These are phyloP conservation scores for Guyanaporus albipodus DNA, from an alignment of 768 basidiomycete genomes.

Conservation along the genomic window DNA sequence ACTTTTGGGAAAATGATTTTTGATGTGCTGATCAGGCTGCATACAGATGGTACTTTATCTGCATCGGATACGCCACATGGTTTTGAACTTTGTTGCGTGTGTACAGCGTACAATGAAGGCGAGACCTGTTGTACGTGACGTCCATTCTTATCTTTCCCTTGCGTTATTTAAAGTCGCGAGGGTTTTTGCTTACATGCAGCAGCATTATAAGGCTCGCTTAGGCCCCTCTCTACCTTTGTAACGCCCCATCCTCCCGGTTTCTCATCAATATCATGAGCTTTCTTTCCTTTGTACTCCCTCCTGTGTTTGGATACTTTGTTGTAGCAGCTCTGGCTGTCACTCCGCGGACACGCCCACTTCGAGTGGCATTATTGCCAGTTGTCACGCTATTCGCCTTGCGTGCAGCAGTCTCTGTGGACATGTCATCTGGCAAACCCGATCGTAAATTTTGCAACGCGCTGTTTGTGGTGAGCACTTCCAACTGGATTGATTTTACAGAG, in stretches of 20 bases:
- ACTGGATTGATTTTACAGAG: not conserved
- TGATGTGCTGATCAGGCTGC: too few relatives aligned
- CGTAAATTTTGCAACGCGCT: not conserved
- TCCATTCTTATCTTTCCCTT: too few relatives aligned
- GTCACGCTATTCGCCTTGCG: slow-evolving; percentile 41
- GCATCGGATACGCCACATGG: too few relatives aligned
- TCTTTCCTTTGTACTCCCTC: slow-evolving; percentile 37
- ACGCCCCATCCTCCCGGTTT: too few relatives aligned
- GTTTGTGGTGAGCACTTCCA: not conserved
- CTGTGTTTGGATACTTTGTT: slow-evolving; percentile 42
- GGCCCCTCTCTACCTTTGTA: not conserved
- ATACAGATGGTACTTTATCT: too few relatives aligned
- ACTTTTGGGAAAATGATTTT: too few relatives aligned
- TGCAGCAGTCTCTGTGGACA: slow-evolving; percentile 24
- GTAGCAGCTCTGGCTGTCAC: slow-evolving; percentile 49
- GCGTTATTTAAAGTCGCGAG: too few relatives aligned
- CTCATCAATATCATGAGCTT: slow-evolving; percentile 34
- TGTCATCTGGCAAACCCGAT: not conserved
- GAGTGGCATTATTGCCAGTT: slow-evolving; percentile 45
- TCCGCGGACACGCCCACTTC: slow-evolving; percentile 40
- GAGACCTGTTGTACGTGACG: too few relatives aligned
- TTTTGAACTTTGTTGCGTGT: too few relatives aligned
- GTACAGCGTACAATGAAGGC: too few relatives aligned
- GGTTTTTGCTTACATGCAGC: too few relatives aligned
- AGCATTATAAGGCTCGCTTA: not conserved